Conservation (phyloP, 495 filamentous ascomycete species). For the Xylaria castorea region DNA sequence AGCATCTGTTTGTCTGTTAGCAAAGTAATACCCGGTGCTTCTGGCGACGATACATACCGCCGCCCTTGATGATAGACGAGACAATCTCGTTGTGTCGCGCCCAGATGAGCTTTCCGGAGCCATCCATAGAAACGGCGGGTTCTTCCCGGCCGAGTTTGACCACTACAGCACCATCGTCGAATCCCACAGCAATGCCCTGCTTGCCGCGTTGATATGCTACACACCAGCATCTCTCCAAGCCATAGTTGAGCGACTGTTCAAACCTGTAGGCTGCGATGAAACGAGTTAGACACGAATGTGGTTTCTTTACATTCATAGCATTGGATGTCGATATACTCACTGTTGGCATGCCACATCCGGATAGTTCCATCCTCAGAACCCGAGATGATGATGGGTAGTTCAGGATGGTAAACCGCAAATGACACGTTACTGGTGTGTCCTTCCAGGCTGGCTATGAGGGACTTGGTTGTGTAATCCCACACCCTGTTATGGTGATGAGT, state of each 20-base stretch:
- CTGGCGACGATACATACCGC: constrained; percentile 51
- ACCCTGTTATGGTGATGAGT: constrained; percentile 48
- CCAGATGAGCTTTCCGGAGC: constrained; percentile 94
- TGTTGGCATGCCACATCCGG: constrained; percentile 92
- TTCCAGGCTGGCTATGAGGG: constrained; percentile 93
- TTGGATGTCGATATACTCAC: constrained; percentile 16
- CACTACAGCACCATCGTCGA: constrained; percentile 97
- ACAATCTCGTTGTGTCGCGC: constrained; percentile 93
- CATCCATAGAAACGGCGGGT: constrained; percentile 96
- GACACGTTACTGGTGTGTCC: constrained; percentile 99
- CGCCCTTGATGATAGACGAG: constrained; percentile 92
- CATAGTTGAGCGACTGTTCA: constrained; percentile 95
- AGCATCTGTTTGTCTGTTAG: constrained; percentile 58
- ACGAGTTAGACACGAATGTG: constrained; percentile 4
- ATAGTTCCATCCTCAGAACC: constrained; percentile 96
- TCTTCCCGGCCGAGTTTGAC: constrained; percentile 98
- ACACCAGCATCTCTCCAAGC: constrained; percentile 96
- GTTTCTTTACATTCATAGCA: background rate
- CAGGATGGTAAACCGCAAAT: constrained; percentile 97
- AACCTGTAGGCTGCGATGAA: constrained; percentile 81
- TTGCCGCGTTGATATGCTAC: constrained; percentile 91
- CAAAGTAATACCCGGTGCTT: constrained; percentile 17
- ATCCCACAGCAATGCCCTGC: constrained; percentile 94
- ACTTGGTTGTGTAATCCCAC: constrained; percentile 99
- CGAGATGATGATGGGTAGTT: constrained; percentile 97